Evolutionary conservation across 192 early-diverging fungal species (phyloP).

Genomic region (Pilobolus umbonatus): DNA sequence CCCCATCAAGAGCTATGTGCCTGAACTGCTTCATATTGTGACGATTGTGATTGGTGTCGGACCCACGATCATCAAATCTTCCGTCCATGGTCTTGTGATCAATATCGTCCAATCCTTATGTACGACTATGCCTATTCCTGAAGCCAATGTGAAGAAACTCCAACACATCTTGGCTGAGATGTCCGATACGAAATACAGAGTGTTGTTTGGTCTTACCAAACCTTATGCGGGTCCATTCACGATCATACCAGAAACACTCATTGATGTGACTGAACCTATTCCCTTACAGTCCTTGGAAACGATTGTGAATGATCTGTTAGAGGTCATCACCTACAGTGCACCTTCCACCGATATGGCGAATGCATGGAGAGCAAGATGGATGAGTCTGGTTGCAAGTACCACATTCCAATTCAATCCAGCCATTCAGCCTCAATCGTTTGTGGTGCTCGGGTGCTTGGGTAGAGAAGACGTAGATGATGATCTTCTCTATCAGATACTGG

Average conservation of each 20-base stretch:
- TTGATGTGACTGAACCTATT: constrained; percentile 48
- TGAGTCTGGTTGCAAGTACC: constrained; percentile 82
- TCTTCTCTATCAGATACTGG: constrained; percentile 88
- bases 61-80: constrained; percentile 73
- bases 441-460: constrained; percentile 82
- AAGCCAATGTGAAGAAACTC: constrained; percentile 51
- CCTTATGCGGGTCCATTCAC: constrained; percentile 66
- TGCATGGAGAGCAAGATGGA: constrained; percentile 88
- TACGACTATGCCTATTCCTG: constrained; percentile 55
- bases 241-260: constrained; percentile 50
- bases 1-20: constrained; percentile 69
- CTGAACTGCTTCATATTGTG: constrained; percentile 84
- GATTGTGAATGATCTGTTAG: constrained; percentile 59
- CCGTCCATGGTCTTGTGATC: constrained; percentile 92
- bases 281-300: constrained; percentile 45
- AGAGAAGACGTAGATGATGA: constrained; percentile 90
- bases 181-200: constrained; percentile 73
- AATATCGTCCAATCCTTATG: constrained; percentile 85
- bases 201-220: constrained; percentile 74
- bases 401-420: constrained; percentile 95
- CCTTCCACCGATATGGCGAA: constrained; percentile 66
- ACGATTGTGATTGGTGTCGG: constrained; percentile 83
- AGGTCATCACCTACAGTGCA: constrained; percentile 61
- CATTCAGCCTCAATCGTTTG: constrained; percentile 91
- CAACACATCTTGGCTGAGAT: constrained; percentile 66